Conservation (phyloP, 2,329 filamentous ascomycete species). For the Lachnellula willkommii region DNA sequence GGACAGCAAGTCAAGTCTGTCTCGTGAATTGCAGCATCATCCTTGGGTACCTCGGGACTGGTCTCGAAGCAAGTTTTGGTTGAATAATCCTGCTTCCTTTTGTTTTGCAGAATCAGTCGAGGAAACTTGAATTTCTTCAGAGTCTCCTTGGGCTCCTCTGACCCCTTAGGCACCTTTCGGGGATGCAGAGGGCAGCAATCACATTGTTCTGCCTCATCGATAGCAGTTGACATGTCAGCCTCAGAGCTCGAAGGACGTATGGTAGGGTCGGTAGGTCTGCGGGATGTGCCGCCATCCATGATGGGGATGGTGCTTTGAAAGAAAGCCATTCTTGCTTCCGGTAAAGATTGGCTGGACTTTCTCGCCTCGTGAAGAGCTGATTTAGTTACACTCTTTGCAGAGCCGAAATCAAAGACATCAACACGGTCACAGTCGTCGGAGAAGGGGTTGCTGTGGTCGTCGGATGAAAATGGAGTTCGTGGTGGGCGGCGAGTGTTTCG, state of each 20-base stretch:
- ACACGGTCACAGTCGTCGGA: constrained; percentile 6
- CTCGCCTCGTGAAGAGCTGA: constrained; percentile 6
- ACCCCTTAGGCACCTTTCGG: neutral
- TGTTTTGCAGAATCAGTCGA: constrained; percentile 22
- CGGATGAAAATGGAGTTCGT: constrained; percentile 23
- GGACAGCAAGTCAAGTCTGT: constrained; percentile 17
- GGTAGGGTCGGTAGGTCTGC: neutral
- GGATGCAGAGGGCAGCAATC: neutral
- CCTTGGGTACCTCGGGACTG: constrained; percentile 12
- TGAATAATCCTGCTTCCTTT: constrained; percentile 11
- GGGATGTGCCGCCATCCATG: constrained; percentile 5
- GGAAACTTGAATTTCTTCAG: constrained; percentile 19
- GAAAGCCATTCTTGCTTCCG: neutral
- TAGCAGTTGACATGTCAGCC: constrained; percentile 7
- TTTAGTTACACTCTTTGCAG: constrained; percentile 19
- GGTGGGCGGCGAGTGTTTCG: constrained; percentile 22
- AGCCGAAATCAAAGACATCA: constrained; percentile 19
- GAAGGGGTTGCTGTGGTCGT: constrained; percentile 13
- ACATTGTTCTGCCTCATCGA: neutral
- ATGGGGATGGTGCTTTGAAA: neutral
- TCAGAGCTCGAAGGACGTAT: constrained; percentile 15
- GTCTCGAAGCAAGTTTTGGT: constrained; percentile 21
- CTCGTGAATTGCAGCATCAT: constrained; percentile 21
- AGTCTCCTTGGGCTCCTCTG: constrained; percentile 3
- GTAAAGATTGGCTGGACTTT: constrained; percentile 4